These are phyloP conservation scores for Trypanosoma conorhini DNA, from an alignment of 208 protist species.

Conservation along the genomic window DNA sequence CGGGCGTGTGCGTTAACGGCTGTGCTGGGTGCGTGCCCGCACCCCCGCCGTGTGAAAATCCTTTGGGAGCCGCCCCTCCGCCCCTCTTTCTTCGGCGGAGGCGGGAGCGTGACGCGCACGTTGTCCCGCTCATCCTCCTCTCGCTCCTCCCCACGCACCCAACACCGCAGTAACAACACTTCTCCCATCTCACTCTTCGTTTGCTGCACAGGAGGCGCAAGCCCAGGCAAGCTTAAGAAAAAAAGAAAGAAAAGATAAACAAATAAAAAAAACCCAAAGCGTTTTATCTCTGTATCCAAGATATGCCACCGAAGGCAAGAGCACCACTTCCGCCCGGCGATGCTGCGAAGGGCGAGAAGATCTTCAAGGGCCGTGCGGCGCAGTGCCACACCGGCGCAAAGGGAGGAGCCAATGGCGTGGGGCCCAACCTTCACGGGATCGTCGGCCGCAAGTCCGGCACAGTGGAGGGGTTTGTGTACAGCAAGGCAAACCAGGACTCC, in stretches of 20 bases:
- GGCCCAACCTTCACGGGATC: slow-evolving; percentile 93
- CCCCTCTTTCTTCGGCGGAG: too few species aligned
- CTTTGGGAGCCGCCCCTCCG: too few species aligned
- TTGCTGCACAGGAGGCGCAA: too few species aligned
- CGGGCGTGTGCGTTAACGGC: too few species aligned
- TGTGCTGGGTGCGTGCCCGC: too few species aligned
- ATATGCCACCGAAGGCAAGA: slow-evolving; percentile 74
- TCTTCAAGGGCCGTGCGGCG: slow-evolving; percentile 94
- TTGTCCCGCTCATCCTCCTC: too few species aligned
- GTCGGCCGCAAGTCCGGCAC: slow-evolving; percentile 91
- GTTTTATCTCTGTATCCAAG: not conserved
- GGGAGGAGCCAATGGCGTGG: slow-evolving; percentile 91
- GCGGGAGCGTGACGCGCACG: too few species aligned
- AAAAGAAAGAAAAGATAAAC: slow-evolving; percentile 12
- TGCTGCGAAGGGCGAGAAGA: slow-evolving; percentile 83
- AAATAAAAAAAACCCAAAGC: slow-evolving; percentile 4
- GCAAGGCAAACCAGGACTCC: slow-evolving; percentile 93
- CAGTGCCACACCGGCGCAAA: slow-evolving; percentile 93
- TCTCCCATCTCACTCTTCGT: too few species aligned
- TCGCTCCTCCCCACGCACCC: too few species aligned
- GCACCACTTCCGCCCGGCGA: slow-evolving; percentile 79
- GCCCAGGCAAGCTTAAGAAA: too few species aligned
- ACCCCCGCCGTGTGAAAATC: too few species aligned
- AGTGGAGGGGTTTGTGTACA: slow-evolving; percentile 94
- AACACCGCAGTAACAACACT: too few species aligned